phyloP scores from a whole-genome alignment of 257 asterid genomes.

The Scutellaria galericulata region DNA sequence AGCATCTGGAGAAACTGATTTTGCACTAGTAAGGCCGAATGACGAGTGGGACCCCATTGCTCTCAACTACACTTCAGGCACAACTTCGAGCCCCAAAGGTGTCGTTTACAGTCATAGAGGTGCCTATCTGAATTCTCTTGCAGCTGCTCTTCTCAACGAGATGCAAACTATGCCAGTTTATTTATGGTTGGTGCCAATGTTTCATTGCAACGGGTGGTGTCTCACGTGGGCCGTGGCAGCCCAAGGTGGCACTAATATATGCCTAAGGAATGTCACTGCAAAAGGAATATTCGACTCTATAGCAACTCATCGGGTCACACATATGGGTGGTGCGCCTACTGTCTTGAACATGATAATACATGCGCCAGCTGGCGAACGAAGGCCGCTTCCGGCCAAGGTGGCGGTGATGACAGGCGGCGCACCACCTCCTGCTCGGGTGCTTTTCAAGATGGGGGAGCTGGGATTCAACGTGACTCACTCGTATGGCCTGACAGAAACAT shows the following conservation, averaged over 20 bases:
- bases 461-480: slow-evolving; percentile 53
- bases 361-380: slow-evolving; percentile 29
- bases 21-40: slow-evolving; percentile 52
- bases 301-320: slow-evolving; percentile 55
- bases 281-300: slow-evolving; percentile 47
- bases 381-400: slow-evolving; percentile 46
- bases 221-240: slow-evolving; percentile 82
- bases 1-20: slow-evolving; percentile 45
- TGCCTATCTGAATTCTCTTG: slow-evolving; percentile 61
- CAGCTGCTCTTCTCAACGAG: slow-evolving; percentile 46
- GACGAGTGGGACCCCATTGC: slow-evolving; percentile 74
- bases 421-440: slow-evolving; percentile 53
- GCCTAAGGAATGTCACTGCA: slow-evolving; percentile 49
- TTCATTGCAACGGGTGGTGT: slow-evolving; percentile 86
- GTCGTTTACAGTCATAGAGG: slow-evolving; percentile 81
- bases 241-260: slow-evolving; percentile 71
- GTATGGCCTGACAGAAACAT: slow-evolving; percentile 79
- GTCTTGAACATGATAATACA: slow-evolving; percentile 54
- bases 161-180: slow-evolving; percentile 54
- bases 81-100: slow-evolving; percentile 80
- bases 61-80: slow-evolving; percentile 76
- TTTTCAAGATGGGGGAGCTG: slow-evolving; percentile 42
- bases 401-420: slow-evolving; percentile 56
- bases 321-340: slow-evolving; percentile 65
- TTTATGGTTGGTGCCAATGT: slow-evolving; percentile 78